Percentiles rank a stretch among this genome's conserved stretches.
These are phyloP conservation scores for Thielaviopsis cerberus DNA, from an alignment of 2,329 filamentous ascomycete genomes.

Conservation along the genomic window DNA sequence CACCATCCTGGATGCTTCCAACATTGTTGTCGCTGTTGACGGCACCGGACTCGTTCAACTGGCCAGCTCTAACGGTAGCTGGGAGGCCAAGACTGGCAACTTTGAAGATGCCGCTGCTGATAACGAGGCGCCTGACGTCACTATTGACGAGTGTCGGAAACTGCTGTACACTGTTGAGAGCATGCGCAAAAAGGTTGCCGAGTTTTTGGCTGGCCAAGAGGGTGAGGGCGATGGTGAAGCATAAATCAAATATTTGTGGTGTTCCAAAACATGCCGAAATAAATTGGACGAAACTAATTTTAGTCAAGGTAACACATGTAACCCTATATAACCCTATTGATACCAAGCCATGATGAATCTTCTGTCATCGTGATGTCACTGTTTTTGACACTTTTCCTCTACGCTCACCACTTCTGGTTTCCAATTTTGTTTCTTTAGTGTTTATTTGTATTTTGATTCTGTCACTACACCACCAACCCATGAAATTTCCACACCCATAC, in stretches of 20 bases:
- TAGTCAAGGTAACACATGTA: too few relatives aligned
- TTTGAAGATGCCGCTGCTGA: conserved; percentile 15
- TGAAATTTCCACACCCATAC: too few relatives aligned
- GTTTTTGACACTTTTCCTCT: too few relatives aligned
- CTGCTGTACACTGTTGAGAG: conserved; percentile 29
- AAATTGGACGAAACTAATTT: too few relatives aligned
- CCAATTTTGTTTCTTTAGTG: too few relatives aligned
- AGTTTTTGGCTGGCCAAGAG: conserved; percentile 12
- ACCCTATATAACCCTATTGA: too few relatives aligned
- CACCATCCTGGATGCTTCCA: conserved; percentile 23
- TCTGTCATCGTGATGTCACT: too few relatives aligned
- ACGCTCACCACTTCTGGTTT: too few relatives aligned
- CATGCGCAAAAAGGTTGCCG: conserved; percentile 26
- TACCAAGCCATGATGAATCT: too few relatives aligned
- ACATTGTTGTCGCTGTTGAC: conserved; percentile 18
- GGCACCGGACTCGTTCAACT: conserved; percentile 14
- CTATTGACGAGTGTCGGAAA: conserved; percentile 22
- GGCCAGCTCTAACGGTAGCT: not conserved
- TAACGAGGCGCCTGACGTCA: conserved; percentile 18
- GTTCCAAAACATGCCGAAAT: too few relatives aligned
- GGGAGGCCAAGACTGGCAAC: not conserved
- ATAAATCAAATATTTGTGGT: too few relatives aligned
- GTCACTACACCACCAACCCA: too few relatives aligned
- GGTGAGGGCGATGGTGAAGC: conserved; percentile 16
- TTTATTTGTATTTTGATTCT: not conserved